Evolutionary conservation across 2,329 filamentous ascomycete genomes (phyloP).

Genomic region (Colletotrichum navitas): DNA sequence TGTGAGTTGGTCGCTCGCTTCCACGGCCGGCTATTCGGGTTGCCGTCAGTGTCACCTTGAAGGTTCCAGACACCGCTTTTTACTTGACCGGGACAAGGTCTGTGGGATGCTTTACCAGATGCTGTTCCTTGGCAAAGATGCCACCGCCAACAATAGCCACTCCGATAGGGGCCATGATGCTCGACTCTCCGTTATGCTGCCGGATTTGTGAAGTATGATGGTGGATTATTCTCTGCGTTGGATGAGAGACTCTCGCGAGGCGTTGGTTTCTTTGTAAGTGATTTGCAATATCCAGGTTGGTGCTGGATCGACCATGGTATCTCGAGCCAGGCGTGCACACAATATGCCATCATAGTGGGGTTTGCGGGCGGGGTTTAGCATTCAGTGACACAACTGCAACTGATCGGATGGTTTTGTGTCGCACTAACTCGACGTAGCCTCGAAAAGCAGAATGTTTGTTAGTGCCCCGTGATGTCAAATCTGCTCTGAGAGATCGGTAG

Average conservation of each 20-base stretch:
- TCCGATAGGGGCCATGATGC: slow-evolving; percentile 56
- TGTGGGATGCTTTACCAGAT: slow-evolving; percentile 59
- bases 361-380: slow-evolving; percentile 18
- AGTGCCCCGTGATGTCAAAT: not conserved
- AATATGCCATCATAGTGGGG: slow-evolving; percentile 32
- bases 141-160: slow-evolving; percentile 74
- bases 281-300: not conserved
- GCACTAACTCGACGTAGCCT: not conserved
- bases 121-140: slow-evolving; percentile 71
- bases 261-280: not conserved
- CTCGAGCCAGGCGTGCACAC: not conserved
- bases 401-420: not conserved
- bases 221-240: not conserved
- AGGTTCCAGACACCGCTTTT: not conserved
- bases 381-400: slow-evolving; percentile 26
- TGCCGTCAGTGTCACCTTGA: slow-evolving; percentile 23
- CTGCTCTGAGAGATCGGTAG: too few relatives aligned
- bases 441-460: not conserved
- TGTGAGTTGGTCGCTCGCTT: slow-evolving; percentile 60
- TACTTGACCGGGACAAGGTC: not conserved
- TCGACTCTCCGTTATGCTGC: not conserved
- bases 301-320: not conserved
- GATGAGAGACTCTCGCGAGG: not conserved
- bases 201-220: not conserved
- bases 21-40: slow-evolving; percentile 65